Conservation (phyloP, 176 grass and related monocot species). For the Zoysia japonica region DNA sequence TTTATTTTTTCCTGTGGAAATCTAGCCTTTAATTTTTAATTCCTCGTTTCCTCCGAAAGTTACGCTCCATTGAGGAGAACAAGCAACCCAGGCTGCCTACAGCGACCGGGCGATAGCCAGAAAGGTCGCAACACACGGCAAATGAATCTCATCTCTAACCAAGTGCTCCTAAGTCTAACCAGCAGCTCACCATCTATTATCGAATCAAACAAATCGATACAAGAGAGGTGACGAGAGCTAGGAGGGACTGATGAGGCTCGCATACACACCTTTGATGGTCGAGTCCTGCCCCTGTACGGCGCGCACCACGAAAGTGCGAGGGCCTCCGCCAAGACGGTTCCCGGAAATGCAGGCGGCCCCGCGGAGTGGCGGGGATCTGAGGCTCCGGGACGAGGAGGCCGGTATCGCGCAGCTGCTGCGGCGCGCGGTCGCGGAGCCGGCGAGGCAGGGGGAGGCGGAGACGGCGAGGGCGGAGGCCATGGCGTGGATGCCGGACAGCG, state of each 20-base stretch:
- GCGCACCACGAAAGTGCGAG: slow-evolving; percentile 36
- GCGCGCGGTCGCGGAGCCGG: not conserved
- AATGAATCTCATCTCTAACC: not conserved
- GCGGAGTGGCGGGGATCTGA: slow-evolving; percentile 37
- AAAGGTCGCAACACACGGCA: not conserved
- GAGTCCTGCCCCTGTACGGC: slow-evolving; percentile 56
- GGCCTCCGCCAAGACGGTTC: not conserved
- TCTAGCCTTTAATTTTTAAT: not conserved
- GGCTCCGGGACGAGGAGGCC: slow-evolving; percentile 5
- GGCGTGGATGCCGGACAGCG: slow-evolving; percentile 16
- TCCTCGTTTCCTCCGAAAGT: not conserved
- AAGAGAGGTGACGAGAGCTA: not conserved
- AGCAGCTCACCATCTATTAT: not conserved
- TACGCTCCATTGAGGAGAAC: not conserved
- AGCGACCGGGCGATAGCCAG: not conserved
- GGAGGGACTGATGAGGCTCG: not conserved
- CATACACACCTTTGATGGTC: slow-evolving; percentile 49
- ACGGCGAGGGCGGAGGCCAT: slow-evolving; percentile 52
- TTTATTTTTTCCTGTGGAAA: not conserved
- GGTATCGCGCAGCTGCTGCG: slow-evolving; percentile 30
- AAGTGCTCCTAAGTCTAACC: not conserved
- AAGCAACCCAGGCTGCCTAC: not conserved
- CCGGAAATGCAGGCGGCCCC: not conserved
- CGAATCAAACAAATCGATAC: slow-evolving; percentile 9
- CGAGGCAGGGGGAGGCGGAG: slow-evolving; percentile 19